Conservation (phyloP, 805 yeast species). For the Candida awuae region DNA sequence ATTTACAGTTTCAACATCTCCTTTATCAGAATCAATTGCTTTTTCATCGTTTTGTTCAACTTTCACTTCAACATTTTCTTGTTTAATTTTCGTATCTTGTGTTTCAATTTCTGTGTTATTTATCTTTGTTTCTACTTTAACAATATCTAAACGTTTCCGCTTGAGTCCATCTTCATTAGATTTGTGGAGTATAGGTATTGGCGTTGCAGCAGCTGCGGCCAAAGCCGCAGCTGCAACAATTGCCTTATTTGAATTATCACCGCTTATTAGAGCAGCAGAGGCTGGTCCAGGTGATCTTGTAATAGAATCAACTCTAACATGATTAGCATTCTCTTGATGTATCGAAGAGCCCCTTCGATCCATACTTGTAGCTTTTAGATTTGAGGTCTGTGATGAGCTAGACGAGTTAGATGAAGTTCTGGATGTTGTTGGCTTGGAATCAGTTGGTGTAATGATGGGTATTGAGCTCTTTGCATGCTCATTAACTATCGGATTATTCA, state of each 20-base stretch:
- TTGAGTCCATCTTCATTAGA: neutral
- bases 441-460: neutral
- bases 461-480: neutral
- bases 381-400: neutral
- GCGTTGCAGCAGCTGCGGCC: constrained; percentile 74
- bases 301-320: constrained; percentile 10
- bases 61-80: neutral
- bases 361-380: neutral
- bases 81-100: constrained; percentile 1
- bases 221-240: constrained; percentile 77
- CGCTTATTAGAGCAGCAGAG: constrained; percentile 30
- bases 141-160: neutral
- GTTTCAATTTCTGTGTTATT: neutral
- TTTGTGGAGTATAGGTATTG: constrained; percentile 41
- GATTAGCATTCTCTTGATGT: neutral
- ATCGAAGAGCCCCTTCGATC: constrained; percentile 1
- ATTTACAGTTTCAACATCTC: neutral
- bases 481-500: neutral
- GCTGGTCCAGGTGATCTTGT: constrained; percentile 33
- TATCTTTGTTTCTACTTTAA: neutral
- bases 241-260: constrained; percentile 38
- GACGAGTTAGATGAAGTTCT: neutral
- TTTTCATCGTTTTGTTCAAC: neutral
- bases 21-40: neutral
- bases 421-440: neutral